These are phyloP conservation scores for Corynascus novoguineensis DNA, from an alignment of 495 filamentous ascomycete genomes.

Conservation along the genomic window DNA sequence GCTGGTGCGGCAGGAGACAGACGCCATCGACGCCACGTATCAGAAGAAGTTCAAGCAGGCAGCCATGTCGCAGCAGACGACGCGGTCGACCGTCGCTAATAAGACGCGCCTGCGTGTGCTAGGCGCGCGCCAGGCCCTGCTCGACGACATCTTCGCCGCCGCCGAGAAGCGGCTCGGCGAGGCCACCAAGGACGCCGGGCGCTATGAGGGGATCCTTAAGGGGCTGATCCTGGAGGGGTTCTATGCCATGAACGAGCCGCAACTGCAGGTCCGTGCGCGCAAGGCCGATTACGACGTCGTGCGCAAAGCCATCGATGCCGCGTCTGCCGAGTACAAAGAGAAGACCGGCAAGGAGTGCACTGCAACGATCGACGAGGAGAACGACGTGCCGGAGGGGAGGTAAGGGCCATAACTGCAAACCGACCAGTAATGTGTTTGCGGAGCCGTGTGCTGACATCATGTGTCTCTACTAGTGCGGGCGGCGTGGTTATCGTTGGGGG, in stretches of 20 bases:
- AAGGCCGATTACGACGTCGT: constrained; percentile 72
- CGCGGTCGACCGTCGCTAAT: constrained; percentile 88
- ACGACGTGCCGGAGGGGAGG: constrained; percentile 76
- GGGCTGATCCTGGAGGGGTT: constrained; percentile 82
- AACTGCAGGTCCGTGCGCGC: constrained; percentile 63
- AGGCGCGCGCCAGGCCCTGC: constrained; percentile 74
- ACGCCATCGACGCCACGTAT: constrained; percentile 85
- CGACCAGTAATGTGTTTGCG: not conserved
- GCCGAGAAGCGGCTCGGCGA: constrained; percentile 61
- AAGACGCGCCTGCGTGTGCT: constrained; percentile 88
- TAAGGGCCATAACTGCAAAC: constrained; percentile 45
- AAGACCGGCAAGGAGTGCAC: constrained; percentile 59
- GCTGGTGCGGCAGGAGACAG: constrained; percentile 90
- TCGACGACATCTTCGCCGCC: constrained; percentile 86
- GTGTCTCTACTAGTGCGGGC: constrained; percentile 57
- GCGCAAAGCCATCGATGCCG: constrained; percentile 68
- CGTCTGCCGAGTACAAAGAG: constrained; percentile 74
- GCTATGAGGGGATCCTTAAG: constrained; percentile 71
- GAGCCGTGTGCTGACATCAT: not conserved
- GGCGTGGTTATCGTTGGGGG: constrained; percentile 75
- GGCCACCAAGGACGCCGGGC: constrained; percentile 59
- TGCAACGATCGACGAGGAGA: constrained; percentile 65
- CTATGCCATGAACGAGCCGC: constrained; percentile 77
- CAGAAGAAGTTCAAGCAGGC: constrained; percentile 98
- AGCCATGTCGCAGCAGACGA: constrained; percentile 95